phyloP scores from a whole-genome alignment of 805 yeast genomes.

The Suhomyces faveliae region DNA sequence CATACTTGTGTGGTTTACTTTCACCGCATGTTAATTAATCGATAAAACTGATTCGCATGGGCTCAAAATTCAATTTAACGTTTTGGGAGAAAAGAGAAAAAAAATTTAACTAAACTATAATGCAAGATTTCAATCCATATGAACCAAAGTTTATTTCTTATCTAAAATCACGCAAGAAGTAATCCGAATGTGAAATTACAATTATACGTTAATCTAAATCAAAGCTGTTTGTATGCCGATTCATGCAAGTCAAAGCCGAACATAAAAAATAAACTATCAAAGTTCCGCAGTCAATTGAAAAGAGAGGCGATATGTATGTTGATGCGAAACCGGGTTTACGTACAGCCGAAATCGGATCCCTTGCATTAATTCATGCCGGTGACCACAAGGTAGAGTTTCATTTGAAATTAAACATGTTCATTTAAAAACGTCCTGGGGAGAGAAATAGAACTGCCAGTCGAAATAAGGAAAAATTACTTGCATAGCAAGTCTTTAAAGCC shows the following conservation, averaged over 20 bases:
- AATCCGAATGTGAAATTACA: not conserved
- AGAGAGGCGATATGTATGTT: not conserved
- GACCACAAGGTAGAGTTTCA: not conserved
- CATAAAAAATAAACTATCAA: not conserved
- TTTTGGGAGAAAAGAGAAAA: not conserved
- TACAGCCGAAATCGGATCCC: not conserved
- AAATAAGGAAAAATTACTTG: no score
- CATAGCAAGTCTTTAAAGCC: not conserved
- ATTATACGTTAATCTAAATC: not conserved
- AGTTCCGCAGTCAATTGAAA: not conserved
- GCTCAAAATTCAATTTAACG: not conserved
- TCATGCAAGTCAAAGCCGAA: not conserved
- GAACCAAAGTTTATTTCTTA: not conserved
- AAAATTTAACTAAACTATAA: not conserved
- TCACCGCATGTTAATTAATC: no score
- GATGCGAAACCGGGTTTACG: not conserved
- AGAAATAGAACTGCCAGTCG: no score
- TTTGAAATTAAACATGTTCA: not conserved
- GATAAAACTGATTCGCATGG: no score
- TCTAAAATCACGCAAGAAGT: not conserved
- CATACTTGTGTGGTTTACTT: not conserved
- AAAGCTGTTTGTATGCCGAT: not conserved
- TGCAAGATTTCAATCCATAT: not conserved
- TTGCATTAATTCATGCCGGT: not conserved
- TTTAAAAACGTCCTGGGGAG: no score